Conservation (phyloP, 1,139 yeast genomes). For the Trichomonascaceae sp. region DNA sequence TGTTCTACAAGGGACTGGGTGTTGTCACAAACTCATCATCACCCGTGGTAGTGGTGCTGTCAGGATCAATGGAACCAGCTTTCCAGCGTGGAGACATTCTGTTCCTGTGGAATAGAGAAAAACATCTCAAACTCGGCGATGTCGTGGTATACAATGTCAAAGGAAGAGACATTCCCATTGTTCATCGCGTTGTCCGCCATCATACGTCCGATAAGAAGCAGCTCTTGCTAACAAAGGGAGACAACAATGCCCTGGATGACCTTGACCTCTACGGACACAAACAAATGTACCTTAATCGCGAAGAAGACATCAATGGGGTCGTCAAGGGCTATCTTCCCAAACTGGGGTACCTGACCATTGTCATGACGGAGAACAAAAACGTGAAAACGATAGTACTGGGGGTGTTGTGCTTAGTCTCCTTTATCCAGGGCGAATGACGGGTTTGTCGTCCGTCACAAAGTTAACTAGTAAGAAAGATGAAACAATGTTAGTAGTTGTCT, state of each 20-base stretch:
- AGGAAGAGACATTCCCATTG: slow-evolving; percentile 81
- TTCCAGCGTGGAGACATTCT: slow-evolving; percentile 95
- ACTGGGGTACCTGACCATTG: slow-evolving; percentile 81
- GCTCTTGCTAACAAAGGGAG: slow-evolving; percentile 84
- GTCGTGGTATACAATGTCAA: slow-evolving; percentile 86
- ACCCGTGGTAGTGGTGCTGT: slow-evolving; percentile 90
- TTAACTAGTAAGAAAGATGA: neutral
- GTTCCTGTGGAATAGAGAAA: slow-evolving; percentile 78
- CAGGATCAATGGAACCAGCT: slow-evolving; percentile 99
- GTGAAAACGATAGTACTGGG: slow-evolving; percentile 63
- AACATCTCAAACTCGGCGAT: slow-evolving; percentile 70
- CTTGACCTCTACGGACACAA: slow-evolving; percentile 68
- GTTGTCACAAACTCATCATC: slow-evolving; percentile 73
- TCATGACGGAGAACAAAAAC: slow-evolving; percentile 79
- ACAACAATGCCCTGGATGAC: slow-evolving; percentile 88
- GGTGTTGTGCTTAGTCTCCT: slow-evolving; percentile 39
- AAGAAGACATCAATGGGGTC: slow-evolving; percentile 71
- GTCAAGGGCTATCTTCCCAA: slow-evolving; percentile 89
- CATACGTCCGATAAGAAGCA: slow-evolving; percentile 46
- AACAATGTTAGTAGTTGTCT: no score
- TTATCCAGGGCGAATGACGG: slow-evolving; percentile 23
- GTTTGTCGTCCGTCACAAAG: no score
- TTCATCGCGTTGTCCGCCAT: slow-evolving; percentile 83
- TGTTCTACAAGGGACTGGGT: slow-evolving; percentile 80
- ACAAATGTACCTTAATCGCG: slow-evolving; percentile 64